Conservation (phyloP, 345 rosid species). For the Gynandropsis gynandra region DNA sequence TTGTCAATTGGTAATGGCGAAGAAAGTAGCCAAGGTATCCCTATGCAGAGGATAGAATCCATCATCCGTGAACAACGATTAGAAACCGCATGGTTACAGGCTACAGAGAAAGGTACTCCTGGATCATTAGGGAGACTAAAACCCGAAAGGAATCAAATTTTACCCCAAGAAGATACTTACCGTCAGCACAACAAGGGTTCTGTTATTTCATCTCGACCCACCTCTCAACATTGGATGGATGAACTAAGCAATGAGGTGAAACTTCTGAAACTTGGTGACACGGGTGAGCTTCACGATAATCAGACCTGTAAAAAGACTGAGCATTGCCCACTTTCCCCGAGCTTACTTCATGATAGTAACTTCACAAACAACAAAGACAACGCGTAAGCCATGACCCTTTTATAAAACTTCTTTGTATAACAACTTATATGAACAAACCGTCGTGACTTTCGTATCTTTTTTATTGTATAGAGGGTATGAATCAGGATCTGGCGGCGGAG, state of each 20-base stretch:
- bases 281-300: constrained; percentile 47
- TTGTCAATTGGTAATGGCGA: constrained; percentile 28
- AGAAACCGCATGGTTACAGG: constrained; percentile 96
- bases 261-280: constrained; percentile 51
- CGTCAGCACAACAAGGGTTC: constrained; percentile 45
- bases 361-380: constrained; percentile 58
- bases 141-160: constrained; percentile 88
- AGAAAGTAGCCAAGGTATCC: constrained; percentile 47
- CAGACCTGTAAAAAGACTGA: constrained; percentile 38
- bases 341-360: constrained; percentile 61
- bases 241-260: constrained; percentile 63
- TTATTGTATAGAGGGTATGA: constrained; percentile 62
- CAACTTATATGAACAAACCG: neutral
- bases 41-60: constrained; percentile 89
- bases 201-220: constrained; percentile 36
- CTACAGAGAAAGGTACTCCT: constrained; percentile 76
- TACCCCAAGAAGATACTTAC: constrained; percentile 64
- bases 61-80: constrained; percentile 88
- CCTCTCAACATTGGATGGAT: constrained; percentile 66
- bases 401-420: neutral
- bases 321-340: constrained; percentile 67
- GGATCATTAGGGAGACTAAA: constrained; percentile 48
- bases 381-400: constrained; percentile 45
- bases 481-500: constrained; percentile 66
- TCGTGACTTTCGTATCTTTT: constrained; percentile 13